Base-by-base conservation (phyloP, 2,329 filamentous ascomycete genomes). In the Fusarium albidum region DNA sequence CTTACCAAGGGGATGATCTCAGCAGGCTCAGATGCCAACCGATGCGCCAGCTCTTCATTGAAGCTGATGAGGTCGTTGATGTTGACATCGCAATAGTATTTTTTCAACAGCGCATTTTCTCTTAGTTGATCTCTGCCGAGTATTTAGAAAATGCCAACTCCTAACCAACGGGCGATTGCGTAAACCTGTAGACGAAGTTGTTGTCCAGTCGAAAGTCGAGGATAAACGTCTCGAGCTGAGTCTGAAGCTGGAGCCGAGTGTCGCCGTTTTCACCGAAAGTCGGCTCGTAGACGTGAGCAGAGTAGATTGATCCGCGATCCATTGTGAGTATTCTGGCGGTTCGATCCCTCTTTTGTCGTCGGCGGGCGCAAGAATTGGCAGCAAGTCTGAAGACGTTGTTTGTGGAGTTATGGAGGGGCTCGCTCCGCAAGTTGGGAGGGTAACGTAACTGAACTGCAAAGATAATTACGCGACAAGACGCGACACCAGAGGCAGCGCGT, bases 21-120 rank as follows among this genome's bases (percentile, higher is more conserved):
- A 38, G 89, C 89, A 5, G 95, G 96, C 70, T 97, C 92, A 41
- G 90, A 95, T 15, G 89, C 90, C 57, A 99, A 81, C 69, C 88
- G 87, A 73, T 98, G 91, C 25, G 94, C 95, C 55, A 99, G 82
- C 73, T 97, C 92, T 75, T 98, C 94, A 69, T 96, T 95, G 77
- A 93, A 98, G 57, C 90, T 95, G 73, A 98, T 98, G 53, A 99
- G 79, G 72, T 99, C 94, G 57, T 90, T 91, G 66, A 99, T 91
- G 72, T 99, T 93, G 71, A 99, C 85, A 73, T 99, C 94, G 79
- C 95, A 97, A 74, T 89, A 97, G 77, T 92, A 98, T 67, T 93
- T 92, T 72, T 96, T 95, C 34, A 96, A 82, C 2, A 98, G 83
- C 8, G 95, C 92, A 77, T 99, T 99, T 71, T 98, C 92, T 67